A percentile compares a stretch with the other conserved stretches of the same genome.
Evolutionary conservation across 495 filamentous ascomycete species (phyloP).

Genomic region (Podospora conica): DNA sequence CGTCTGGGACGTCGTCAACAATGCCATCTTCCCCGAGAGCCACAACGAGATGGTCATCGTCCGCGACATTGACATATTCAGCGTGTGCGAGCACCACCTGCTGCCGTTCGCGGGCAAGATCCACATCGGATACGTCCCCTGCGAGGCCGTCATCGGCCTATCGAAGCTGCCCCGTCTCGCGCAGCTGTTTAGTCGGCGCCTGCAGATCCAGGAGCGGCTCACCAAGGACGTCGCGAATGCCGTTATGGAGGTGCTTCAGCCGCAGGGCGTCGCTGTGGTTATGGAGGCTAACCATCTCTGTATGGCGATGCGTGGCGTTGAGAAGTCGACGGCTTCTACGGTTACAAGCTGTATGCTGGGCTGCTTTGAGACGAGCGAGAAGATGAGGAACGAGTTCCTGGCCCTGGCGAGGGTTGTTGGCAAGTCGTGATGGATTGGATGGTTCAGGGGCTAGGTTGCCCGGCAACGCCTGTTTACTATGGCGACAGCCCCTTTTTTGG

Average conservation of each 20-base stretch:
- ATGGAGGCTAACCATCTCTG: conserved; percentile 95
- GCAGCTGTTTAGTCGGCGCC: conserved; percentile 91
- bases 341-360: conserved; percentile 95
- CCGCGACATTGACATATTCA: conserved; percentile 90
- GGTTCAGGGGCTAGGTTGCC: too few species aligned
- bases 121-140: conserved; percentile 98
- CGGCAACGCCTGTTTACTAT: too few species aligned
- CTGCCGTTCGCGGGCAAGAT: conserved; percentile 97
- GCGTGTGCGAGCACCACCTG: conserved; percentile 94
- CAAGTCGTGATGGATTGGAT: too few species aligned
- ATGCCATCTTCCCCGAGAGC: conserved; percentile 90
- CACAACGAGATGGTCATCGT: conserved; percentile 98
- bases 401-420: conserved; percentile 48
- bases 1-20: conserved; percentile 83
- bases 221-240: conserved; percentile 95
- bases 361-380: conserved; percentile 83
- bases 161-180: conserved; percentile 92
- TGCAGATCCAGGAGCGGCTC: conserved; percentile 97
- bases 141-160: conserved; percentile 77
- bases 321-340: conserved; percentile 79
- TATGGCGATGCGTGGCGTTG: conserved; percentile 93
- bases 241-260: conserved; percentile 83
- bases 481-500: too few species aligned
- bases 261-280: conserved; percentile 88
- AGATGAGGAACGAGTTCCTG: conserved; percentile 89